phyloP scores from a whole-genome alignment of 345 rosid genomes.

The Garcia nutans region DNA sequence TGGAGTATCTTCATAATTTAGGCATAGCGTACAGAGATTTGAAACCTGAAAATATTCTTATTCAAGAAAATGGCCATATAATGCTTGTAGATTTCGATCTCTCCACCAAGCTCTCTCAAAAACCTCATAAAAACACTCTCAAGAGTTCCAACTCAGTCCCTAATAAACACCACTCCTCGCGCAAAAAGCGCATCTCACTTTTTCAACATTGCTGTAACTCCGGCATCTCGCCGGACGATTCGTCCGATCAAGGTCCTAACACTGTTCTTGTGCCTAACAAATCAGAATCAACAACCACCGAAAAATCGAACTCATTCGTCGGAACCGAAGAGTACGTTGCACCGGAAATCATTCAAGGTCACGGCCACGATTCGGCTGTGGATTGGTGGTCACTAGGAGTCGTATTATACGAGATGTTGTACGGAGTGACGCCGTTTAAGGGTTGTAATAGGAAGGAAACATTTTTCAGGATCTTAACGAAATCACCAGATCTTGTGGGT shows the following conservation, averaged over 20 bases:
- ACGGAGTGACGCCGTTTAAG: conserved; percentile 76
- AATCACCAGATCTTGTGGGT: conserved; percentile 54
- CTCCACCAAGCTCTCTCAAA: conserved; percentile 61
- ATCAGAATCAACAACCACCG: conserved; percentile 21
- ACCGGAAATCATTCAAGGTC: conserved; percentile 70
- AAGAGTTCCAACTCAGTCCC: neutral
- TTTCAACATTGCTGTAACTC: conserved; percentile 45
- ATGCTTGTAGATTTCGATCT: conserved; percentile 97
- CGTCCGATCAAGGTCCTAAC: conserved; percentile 4
- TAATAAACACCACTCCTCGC: neutral
- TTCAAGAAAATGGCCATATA: conserved; percentile 80
- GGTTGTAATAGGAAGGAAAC: conserved; percentile 73
- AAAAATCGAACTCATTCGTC: conserved; percentile 78
- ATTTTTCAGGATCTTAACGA: conserved; percentile 54
- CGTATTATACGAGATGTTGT: conserved; percentile 83
- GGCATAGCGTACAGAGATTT: conserved; percentile 84
- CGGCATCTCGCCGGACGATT: conserved; percentile 39
- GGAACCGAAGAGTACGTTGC: conserved; percentile 96
- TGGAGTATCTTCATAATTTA: conserved; percentile 66
- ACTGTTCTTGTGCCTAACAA: conserved; percentile 9
- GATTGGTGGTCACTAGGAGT: conserved; percentile 96
- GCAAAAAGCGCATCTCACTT: conserved; percentile 25
- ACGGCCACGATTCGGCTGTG: conserved; percentile 80
- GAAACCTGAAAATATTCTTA: conserved; percentile 83
- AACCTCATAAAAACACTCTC: conserved; percentile 31